phyloP scores from a whole-genome alignment of 768 basidiomycete species.

The Amanita pallidorosea region DNA sequence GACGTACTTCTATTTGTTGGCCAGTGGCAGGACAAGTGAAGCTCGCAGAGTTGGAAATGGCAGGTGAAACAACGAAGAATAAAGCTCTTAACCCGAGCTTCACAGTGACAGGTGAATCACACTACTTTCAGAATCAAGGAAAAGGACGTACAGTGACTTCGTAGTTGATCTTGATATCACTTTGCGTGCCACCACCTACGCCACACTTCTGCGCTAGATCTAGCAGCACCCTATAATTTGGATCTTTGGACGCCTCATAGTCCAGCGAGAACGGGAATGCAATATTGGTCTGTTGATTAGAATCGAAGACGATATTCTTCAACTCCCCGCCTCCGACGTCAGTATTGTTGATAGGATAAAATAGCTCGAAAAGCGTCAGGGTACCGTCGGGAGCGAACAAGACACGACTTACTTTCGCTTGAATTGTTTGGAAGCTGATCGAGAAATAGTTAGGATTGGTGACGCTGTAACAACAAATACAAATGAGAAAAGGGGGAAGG shows the following conservation, averaged over 20 bases:
- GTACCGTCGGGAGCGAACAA: neutral
- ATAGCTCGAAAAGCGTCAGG: conserved; percentile 31
- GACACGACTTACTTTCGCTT: conserved; percentile 36
- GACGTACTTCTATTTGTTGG: conserved; percentile 4
- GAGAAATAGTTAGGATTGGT: conserved; percentile 76
- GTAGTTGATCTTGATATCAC: conserved; percentile 49
- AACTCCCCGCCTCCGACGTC: conserved; percentile 53
- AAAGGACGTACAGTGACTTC: conserved; percentile 48
- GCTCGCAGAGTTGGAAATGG: conserved; percentile 46
- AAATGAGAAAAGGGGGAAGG: conserved; percentile 4
- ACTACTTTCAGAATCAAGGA: neutral
- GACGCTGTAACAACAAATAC: conserved; percentile 33
- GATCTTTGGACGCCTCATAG: conserved; percentile 47
- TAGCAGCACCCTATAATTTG: conserved; percentile 39
- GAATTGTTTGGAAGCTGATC: conserved; percentile 53
- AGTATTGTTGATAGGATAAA: conserved; percentile 67
- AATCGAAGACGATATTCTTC: conserved; percentile 33
- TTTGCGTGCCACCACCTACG: conserved; percentile 27
- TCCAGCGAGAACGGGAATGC: conserved; percentile 65
- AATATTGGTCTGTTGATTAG: conserved; percentile 50
- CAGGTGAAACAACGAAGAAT: conserved; percentile 56
- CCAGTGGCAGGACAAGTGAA: conserved; percentile 55
- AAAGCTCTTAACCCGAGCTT: conserved; percentile 59
- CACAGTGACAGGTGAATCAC: neutral
- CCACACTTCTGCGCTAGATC: conserved; percentile 62